These are phyloP conservation scores for Rhododendron ferrugineum DNA, from an alignment of 148 eudicot genomes.

Conservation along the genomic window DNA sequence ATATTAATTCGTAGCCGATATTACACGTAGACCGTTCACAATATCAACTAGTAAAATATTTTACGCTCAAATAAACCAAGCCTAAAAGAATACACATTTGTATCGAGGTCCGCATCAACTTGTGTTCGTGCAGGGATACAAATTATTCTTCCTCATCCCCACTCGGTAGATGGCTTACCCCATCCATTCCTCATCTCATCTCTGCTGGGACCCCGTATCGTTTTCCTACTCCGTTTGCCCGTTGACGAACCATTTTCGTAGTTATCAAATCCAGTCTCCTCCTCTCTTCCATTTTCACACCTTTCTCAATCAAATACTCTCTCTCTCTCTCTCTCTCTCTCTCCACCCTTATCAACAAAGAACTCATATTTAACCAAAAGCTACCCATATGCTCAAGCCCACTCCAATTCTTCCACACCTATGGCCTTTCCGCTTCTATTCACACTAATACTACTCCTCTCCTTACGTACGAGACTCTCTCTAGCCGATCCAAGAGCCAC, in stretches of 20 bases:
- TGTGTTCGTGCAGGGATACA: too few relatives aligned
- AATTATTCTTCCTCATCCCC: too few relatives aligned
- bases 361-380: neutral
- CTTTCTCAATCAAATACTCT: neutral
- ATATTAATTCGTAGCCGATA: too few relatives aligned
- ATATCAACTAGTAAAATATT: too few relatives aligned
- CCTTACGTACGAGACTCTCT: neutral
- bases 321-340: neutral
- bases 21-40: too few relatives aligned
- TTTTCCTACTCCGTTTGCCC: neutral
- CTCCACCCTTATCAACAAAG: neutral
- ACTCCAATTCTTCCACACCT: neutral
- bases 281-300: neutral
- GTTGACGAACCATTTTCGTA: neutral
- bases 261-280: neutral
- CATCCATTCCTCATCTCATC: neutral
- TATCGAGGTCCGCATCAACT: too few relatives aligned
- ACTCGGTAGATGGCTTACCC: neutral
- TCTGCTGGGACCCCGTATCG: neutral
- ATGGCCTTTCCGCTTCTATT: neutral
- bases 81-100: too few relatives aligned
- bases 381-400: neutral
- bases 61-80: too few relatives aligned
- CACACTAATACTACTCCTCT: neutral
- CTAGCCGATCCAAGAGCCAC: conserved; percentile 37